Percentiles rank a stretch among this genome's conserved stretches.
Conservation (phyloP, 768 basidiomycete species). For the Macrolepiota fuliginosa region DNA sequence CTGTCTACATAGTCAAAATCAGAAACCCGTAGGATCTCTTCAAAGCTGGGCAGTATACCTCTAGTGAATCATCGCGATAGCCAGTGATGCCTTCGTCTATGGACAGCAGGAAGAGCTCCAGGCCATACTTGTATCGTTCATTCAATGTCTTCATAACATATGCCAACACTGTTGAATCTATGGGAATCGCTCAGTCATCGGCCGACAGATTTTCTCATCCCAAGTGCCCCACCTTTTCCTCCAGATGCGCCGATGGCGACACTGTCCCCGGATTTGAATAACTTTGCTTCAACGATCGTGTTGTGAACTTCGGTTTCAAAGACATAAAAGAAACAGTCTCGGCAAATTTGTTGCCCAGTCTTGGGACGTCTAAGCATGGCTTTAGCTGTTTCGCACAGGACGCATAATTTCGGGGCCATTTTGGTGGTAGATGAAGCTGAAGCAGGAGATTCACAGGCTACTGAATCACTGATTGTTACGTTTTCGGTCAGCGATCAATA, state of each 20-base stretch:
- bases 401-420: slow-evolving; percentile 84
- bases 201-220: background rate
- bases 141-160: slow-evolving; percentile 96
- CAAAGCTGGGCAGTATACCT: slow-evolving; percentile 46
- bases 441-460: background rate
- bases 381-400: slow-evolving; percentile 68
- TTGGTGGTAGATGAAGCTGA: background rate
- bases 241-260: slow-evolving; percentile 99
- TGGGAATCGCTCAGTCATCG: slow-evolving; percentile 10
- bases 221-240: slow-evolving; percentile 74
- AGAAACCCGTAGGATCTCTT: background rate
- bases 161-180: slow-evolving; percentile 97
- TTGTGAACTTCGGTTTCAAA: slow-evolving; percentile 99
- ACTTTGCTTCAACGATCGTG: slow-evolving; percentile 77
- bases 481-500: background rate
- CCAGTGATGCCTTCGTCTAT: slow-evolving; percentile 99
- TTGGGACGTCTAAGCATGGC: slow-evolving; percentile 95
- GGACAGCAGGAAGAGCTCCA: slow-evolving; percentile 88
- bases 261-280: slow-evolving; percentile 87
- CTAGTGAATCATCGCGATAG: slow-evolving; percentile 95
- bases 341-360: slow-evolving; percentile 96
- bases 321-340: slow-evolving; percentile 92
- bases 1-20: slow-evolving; percentile 58
- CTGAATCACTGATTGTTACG: background rate
- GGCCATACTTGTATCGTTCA: slow-evolving; percentile 88